Evolutionary conservation across 495 filamentous ascomycete genomes (phyloP), one percentile per base, ranked within the genome.

Genomic region (Elaphomyces granulatus): DNA sequence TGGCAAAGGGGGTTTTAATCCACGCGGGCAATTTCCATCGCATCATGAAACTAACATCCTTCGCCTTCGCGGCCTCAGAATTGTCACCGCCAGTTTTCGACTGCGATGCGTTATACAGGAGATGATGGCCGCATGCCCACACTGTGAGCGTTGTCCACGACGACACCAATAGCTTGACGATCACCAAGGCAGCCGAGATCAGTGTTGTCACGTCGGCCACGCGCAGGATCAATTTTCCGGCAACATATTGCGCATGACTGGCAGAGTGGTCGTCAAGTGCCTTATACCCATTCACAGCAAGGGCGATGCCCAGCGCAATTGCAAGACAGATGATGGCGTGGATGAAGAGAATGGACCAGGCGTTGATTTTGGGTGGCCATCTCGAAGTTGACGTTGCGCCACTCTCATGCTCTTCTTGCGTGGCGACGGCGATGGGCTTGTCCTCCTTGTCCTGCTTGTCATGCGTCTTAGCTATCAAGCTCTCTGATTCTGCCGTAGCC

Each of bases 121-220:
- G n/a, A n/a, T n/a, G n/a, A n/a, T n/a, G n/a, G n/a, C n/a, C 38
- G 34, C 26, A 8, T 40, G 28, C 34, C 38, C 38, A 40, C 8
- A 44, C 18, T 15, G 46, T 32, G 32, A 46, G 2, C 9, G 34
- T 20, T 26, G 46, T 18, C 43, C 46, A 49, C 12, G 30, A 37
- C 4, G 43, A 18, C 10, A 31, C 34, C 30, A 34, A 37, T 33
- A 49, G 39, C 34, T 43, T 49, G 21, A 43, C 40, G 3, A 49
- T 18, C 16, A 49, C 44, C 20, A 49, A 37, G 9, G 36, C 46
- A 8, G 38, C 34, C 15, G 46, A 49, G 30, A 43, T 32, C 20
- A 49, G 23, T 10, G 43, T 49, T 38, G 43, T 49, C 10, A 49
- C 31, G 36, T 49, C 46, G 32, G 23, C 20, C 21, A 40, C 33